phyloP scores from a whole-genome alignment of 331 rosid genomes.

The Stylosanthes scabra region DNA sequence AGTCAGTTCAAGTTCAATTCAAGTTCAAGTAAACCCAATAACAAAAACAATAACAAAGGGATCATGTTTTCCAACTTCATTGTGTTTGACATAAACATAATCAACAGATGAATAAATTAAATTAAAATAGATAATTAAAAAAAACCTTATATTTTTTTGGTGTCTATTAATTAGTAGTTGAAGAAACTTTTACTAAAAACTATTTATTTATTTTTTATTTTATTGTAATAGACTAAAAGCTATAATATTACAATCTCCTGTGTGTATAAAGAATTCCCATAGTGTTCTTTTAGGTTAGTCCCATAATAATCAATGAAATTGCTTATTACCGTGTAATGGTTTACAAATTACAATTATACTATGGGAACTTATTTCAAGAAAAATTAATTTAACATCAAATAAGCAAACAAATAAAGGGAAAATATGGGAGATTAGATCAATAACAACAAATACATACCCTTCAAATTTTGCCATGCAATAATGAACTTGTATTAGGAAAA shows the following conservation, averaged over 20 bases:
- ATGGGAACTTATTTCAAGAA: slow-evolving; percentile 18
- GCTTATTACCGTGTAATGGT: slow-evolving; percentile 5
- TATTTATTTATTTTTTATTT: background rate
- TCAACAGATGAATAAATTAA: too few relatives aligned
- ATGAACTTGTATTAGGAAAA: background rate
- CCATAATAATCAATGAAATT: background rate
- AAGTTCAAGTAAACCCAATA: too few relatives aligned
- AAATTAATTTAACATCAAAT: slow-evolving; percentile 31
- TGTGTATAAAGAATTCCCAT: too few relatives aligned
- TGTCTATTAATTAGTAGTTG: too few relatives aligned
- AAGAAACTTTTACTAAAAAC: too few relatives aligned
- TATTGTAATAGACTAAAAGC: too few relatives aligned
- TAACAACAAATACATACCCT: slow-evolving; percentile 17
- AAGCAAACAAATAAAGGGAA: background rate
- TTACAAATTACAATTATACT: slow-evolving; percentile 29
- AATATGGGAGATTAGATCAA: background rate
- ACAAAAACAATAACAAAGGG: background rate
- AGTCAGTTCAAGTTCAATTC: background rate
- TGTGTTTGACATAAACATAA: too few relatives aligned
- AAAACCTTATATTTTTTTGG: too few relatives aligned
- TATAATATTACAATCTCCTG: too few relatives aligned
- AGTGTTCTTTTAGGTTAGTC: too few relatives aligned
- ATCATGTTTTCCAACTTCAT: too few relatives aligned
- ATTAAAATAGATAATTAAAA: too few relatives aligned
- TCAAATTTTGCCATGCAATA: slow-evolving; percentile 7